These are phyloP conservation scores for Hirschfeldia incana DNA, from an alignment of 345 rosid species.

Conservation along the genomic window DNA sequence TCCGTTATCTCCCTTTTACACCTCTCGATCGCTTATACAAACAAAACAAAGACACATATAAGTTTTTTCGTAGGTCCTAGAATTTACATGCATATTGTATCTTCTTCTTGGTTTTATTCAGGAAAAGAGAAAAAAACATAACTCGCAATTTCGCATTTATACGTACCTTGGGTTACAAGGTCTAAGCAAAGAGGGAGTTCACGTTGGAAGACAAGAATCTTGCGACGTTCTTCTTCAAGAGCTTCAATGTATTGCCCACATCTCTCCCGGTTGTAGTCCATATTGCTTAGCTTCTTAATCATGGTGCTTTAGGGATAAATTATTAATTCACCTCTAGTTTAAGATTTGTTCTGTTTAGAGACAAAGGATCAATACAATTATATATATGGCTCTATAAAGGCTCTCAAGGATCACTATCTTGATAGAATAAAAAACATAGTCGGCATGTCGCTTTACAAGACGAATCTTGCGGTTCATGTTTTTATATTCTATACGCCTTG, in stretches of 20 bases:
- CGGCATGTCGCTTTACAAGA: conserved; percentile 68
- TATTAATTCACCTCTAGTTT: not conserved
- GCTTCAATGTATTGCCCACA: conserved; percentile 67
- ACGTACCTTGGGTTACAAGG: conserved; percentile 82
- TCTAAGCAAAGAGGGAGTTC: conserved; percentile 94
- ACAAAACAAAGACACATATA: not conserved
- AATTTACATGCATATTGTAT: not conserved
- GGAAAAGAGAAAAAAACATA: not conserved
- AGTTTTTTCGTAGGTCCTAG: not conserved
- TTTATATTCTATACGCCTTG: conserved; percentile 14
- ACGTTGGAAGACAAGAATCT: conserved; percentile 88
- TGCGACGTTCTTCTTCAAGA: conserved; percentile 81
- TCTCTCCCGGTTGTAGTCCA: conserved; percentile 53
- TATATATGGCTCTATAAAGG: conserved; percentile 11
- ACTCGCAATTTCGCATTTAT: not conserved
- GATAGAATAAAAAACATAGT: conserved; percentile 38
- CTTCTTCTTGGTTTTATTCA: not conserved
- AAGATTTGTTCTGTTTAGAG: conserved; percentile 20
- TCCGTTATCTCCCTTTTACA: conserved; percentile 74
- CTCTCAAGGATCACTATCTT: conserved; percentile 25
- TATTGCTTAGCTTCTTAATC: conserved; percentile 31
- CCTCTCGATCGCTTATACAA: conserved; percentile 74
- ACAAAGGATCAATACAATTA: not conserved
- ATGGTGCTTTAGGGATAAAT: conserved; percentile 8
- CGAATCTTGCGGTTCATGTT: conserved; percentile 51